Conservation (phyloP, 75 land plant species). For the Sequoiadendron giganteum region DNA sequence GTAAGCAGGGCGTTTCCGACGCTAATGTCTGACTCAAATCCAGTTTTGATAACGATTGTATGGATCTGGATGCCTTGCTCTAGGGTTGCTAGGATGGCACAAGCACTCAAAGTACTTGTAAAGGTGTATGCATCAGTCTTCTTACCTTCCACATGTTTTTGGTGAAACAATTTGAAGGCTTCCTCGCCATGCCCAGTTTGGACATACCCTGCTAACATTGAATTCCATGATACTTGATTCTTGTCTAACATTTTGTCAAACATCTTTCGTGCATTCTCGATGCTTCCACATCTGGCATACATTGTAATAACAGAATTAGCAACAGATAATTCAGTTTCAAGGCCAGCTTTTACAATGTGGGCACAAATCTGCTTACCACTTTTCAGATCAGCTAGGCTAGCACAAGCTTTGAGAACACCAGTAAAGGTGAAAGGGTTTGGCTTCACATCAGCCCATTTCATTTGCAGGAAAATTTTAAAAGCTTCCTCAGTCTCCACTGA, state of each 20-base stretch:
- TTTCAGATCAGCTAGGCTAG: conserved; percentile 18
- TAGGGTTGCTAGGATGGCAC: not conserved
- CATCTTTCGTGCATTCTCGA: conserved; percentile 5
- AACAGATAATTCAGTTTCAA: conserved; percentile 22
- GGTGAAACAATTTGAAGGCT: conserved; percentile 6
- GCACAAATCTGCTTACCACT: conserved; percentile 40
- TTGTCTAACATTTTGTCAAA: not conserved
- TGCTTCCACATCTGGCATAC: conserved; percentile 18
- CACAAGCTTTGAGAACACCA: conserved; percentile 42
- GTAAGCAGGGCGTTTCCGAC: conserved; percentile 10
- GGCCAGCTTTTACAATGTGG: conserved; percentile 23
- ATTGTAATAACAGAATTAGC: conserved; percentile 27
- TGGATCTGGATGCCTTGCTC: conserved; percentile 12
- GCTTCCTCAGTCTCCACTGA: conserved; percentile 45
- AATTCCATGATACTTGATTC: conserved; percentile 18
- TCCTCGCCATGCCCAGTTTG: conserved; percentile 8
- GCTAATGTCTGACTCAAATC: conserved; percentile 3
- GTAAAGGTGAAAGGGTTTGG: conserved; percentile 25
- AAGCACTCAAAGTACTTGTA: conserved; percentile 13
- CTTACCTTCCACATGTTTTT: not conserved
- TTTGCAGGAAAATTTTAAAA: conserved; percentile 27
- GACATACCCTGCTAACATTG: conserved; percentile 16
- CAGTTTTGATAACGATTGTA: conserved; percentile 4
- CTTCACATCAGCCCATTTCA: conserved; percentile 22
- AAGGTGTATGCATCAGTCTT: conserved; percentile 7